Evolutionary conservation across 192 early-diverging fungal genomes (phyloP), one percentile per base, ranked within the genome.

Genomic region (Rhizophagus prolifer): DNA sequence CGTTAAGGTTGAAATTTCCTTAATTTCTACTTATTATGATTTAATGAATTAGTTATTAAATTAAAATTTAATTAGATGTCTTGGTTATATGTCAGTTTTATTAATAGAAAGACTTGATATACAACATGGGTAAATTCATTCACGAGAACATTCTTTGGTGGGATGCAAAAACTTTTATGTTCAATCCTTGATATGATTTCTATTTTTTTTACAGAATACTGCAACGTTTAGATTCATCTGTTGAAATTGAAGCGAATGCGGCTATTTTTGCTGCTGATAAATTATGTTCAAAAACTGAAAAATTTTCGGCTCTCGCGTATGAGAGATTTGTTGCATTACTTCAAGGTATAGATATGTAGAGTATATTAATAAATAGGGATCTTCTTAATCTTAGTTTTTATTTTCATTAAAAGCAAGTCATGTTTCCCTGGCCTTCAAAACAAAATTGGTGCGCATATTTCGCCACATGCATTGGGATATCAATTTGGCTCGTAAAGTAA

Each of bases 181-280:
- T 36, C n/a, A n/a, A 34, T 65, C 19, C 10, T n/a, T 10, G n/a
- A 44, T 23, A 38, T 8, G 21, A 67, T 67, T n/a, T 41, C 21
- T 67, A n/a, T 67, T 67, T n/a, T n/a, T 63, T 31, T 64, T 64
- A 30, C 28, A 74, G 72, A 58, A 74, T 74, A 38, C n/a, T 74
- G 25, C 72, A 74, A 58, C 72, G 72, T 46, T 25, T 74, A 25
- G 72, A 74, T 61, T 74, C 72, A 3, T 14, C 28, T 36, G 28
- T 74, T 23, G n/a, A 21, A 34, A 74, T 74, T 26, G 72, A 74
- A 34, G 72, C 58, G 28, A 74, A 61, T 36, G 72, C 72, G 7
- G 72, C 72, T 21, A 74, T 74, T 25, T 74, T 38, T 74, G 72
- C 72, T n/a, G 72, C 58, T 41, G 72, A 74, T 13, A 74, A 74